A percentile compares a stretch with the other conserved stretches of the same genome.
Evolutionary conservation across 257 asterid genomes (phyloP).

Genomic region (Nicotiana undulata): DNA sequence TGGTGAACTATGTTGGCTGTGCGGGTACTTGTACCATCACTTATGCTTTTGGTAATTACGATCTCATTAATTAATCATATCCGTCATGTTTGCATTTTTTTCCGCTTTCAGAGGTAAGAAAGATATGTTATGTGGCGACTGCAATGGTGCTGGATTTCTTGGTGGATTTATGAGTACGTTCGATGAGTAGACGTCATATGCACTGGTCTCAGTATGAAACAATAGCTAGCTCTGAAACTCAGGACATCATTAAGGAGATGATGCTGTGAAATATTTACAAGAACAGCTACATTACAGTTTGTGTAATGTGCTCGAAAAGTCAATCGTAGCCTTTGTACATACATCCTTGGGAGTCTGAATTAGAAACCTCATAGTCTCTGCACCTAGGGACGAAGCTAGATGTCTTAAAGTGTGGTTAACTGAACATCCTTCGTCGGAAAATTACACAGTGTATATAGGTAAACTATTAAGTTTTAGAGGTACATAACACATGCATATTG

Average conservation of each 20-base stretch:
- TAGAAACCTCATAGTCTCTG: neutral
- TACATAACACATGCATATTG: too few relatives aligned
- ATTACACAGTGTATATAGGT: too few relatives aligned
- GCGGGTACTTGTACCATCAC: slow-evolving; percentile 44
- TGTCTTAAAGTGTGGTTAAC: too few relatives aligned
- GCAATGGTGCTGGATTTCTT: slow-evolving; percentile 89
- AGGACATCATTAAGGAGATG: too few relatives aligned
- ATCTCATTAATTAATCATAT: neutral
- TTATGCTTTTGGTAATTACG: neutral
- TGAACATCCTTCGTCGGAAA: too few relatives aligned
- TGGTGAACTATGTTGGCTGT: slow-evolving; percentile 83
- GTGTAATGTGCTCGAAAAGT: too few relatives aligned
- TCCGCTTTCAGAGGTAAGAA: slow-evolving; percentile 67
- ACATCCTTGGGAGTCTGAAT: neutral
- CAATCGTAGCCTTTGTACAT: too few relatives aligned
- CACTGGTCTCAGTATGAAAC: neutral
- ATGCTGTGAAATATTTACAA: too few relatives aligned
- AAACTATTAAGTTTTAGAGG: too few relatives aligned
- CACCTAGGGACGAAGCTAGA: too few relatives aligned
- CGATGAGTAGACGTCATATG: slow-evolving; percentile 32
- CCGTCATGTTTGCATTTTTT: neutral
- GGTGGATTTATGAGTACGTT: slow-evolving; percentile 85
- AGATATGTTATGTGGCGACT: slow-evolving; percentile 71
- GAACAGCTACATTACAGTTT: too few relatives aligned
- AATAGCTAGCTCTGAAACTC: neutral